Conservation (phyloP, 1,284 basidiomycete genomes). For the Malassezia globosa region DNA sequence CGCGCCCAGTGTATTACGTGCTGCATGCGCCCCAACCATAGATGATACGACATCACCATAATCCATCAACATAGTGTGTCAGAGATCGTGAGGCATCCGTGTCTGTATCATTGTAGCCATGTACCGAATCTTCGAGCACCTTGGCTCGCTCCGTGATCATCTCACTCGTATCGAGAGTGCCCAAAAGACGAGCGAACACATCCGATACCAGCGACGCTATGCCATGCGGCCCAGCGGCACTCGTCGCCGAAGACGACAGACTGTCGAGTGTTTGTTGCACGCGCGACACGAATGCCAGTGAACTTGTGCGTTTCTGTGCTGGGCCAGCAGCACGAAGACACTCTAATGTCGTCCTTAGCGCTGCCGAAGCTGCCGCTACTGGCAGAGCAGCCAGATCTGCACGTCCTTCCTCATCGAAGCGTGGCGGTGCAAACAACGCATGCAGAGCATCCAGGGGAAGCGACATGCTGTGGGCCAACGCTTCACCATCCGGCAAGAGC, state of each 20-base stretch:
- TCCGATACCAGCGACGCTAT: conserved; percentile 1
- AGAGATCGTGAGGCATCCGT: background rate
- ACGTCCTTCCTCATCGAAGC: background rate
- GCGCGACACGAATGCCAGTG: conserved; percentile 3
- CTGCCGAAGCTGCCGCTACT: background rate
- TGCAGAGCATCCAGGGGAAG: conserved; percentile 8
- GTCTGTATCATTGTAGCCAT: background rate
- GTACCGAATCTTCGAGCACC: conserved; percentile 14
- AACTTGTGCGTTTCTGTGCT: background rate
- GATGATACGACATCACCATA: background rate
- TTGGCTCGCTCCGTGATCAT: conserved; percentile 14
- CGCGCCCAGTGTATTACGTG: no score
- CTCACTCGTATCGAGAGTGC: conserved; percentile 13
- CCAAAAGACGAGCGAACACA: conserved; percentile 6
- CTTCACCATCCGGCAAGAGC: conserved; percentile 9
- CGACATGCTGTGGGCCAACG: conserved; percentile 16
- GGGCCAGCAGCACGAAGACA: background rate
- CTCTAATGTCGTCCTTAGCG: background rate
- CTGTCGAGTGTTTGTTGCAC: background rate
- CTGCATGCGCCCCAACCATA: no score
- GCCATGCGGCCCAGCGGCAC: background rate
- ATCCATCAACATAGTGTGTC: background rate
- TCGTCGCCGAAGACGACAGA: background rate
- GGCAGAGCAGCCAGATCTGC: background rate
- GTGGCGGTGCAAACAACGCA: conserved; percentile 6